phyloP scores from a whole-genome alignment of 371 early-diverging fungal genomes.

The Coemansia sp. region DNA sequence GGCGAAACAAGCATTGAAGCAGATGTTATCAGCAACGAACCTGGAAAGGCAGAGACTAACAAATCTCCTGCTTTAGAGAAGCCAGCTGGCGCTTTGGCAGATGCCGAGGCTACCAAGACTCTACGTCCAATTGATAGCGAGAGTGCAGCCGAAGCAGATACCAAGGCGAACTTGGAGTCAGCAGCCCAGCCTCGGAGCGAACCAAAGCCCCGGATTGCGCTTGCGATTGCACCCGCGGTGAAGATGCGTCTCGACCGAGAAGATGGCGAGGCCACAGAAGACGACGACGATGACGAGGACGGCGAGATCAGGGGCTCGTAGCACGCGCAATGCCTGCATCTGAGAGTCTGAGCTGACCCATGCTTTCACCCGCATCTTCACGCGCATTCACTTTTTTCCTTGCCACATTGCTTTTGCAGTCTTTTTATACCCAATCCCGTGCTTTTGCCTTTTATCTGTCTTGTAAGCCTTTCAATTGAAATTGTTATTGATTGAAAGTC shows the following conservation, averaged over 20 bases:
- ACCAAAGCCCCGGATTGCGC: background rate
- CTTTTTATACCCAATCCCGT: background rate
- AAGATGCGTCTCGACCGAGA: slow-evolving; percentile 31
- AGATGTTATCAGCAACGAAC: background rate
- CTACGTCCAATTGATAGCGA: background rate
- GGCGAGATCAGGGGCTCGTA: slow-evolving; percentile 38
- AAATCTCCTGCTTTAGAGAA: background rate
- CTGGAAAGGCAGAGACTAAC: too few species aligned
- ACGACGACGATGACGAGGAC: slow-evolving; percentile 47
- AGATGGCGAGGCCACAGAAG: slow-evolving; percentile 48
- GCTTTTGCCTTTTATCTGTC: background rate
- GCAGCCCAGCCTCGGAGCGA: background rate
- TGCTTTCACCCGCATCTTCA: background rate
- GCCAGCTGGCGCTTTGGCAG: background rate
- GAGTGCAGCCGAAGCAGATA: background rate
- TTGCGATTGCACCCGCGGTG: background rate
- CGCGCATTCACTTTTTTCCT: background rate
- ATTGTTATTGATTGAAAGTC: background rate
- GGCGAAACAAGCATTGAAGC: background rate
- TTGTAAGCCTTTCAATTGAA: too few species aligned
- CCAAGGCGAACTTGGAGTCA: background rate
- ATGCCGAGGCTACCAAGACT: background rate
- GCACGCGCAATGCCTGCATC: background rate
- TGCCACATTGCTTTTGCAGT: background rate
- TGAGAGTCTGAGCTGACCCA: background rate